Percentiles rank a stretch among this genome's conserved stretches.
These are phyloP conservation scores for Oryza rufipogon DNA, from an alignment of 176 grass and related monocot genomes.

Conservation along the genomic window DNA sequence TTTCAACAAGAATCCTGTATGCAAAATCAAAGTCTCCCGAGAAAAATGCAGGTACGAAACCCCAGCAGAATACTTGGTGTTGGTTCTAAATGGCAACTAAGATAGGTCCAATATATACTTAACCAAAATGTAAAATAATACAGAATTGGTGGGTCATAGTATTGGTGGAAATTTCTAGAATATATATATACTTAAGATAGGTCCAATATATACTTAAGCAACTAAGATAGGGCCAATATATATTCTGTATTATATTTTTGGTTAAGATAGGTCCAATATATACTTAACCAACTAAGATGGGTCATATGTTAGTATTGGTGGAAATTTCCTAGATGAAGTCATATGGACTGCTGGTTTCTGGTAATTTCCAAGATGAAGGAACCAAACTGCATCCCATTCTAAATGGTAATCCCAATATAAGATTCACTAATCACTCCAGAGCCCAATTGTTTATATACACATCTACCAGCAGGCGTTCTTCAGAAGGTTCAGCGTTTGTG, in stretches of 20 bases:
- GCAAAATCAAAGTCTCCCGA: not conserved
- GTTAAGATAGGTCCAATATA: no score
- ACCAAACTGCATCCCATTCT: not conserved
- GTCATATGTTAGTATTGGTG: no score
- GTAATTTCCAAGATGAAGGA: not conserved
- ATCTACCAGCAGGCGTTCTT: slow-evolving; percentile 22
- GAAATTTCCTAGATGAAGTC: not conserved
- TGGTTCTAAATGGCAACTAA: not conserved
- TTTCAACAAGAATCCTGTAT: not conserved
- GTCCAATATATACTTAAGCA: no score
- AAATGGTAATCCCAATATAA: not conserved
- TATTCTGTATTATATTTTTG: no score
- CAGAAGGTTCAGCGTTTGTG: not conserved
- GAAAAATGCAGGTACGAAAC: not conserved
- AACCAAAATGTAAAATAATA: not conserved
- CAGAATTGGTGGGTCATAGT: not conserved
- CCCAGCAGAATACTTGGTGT: not conserved
- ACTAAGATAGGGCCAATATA: no score
- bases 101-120: not conserved
- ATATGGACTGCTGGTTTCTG: not conserved
- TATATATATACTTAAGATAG: no score
- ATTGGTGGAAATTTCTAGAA: not conserved
- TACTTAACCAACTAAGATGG: no score
- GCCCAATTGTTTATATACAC: not conserved
- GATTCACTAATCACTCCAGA: not conserved